Base-by-base conservation (phyloP, 73 alveolate genomes). In the Paraurostyla sp. region DNA sequence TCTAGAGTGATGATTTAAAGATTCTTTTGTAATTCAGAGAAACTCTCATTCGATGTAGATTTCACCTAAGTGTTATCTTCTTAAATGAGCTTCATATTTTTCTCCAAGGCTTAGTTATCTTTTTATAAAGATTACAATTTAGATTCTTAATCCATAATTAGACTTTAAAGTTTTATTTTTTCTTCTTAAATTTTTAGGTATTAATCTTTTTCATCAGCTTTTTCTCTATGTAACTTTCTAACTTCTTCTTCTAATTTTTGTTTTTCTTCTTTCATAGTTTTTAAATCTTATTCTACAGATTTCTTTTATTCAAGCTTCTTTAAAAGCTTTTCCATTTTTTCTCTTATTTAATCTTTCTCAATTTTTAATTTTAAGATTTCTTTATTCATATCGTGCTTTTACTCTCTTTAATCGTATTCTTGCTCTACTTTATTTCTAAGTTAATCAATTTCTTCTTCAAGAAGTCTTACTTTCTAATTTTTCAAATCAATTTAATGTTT, bases 281-380 rank as follows among this genome's bases (percentile, higher is more conserved):
- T 65, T 4, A 65, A 4, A 65, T 65, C 82, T 45, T 2, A 2
- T 29, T 73, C 86, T 0, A 73, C 25, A 0, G 30, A 23, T 49
- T 73, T 73, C 86, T 48, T 78, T 54, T 49, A 52, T 15, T 78
- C 89, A 13, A 51, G 22, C 43, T 78, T 78, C 80, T 78, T 78
- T 18, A 50, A 23, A 0, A 78, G 65, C 46, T 54, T 78, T 60
- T 78, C 78, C 27, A 78, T 29, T 36, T 78, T 54, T 38, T 78
- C 80, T 35, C 43, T 50, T 36, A 36, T 15, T 20, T 78, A 60
- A 32, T 78, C 89, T 38, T 54, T 78, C 46, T 78, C 89, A 2
- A 42, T 13, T 36, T 54, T 49, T 6, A 78, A 60, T 38, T 35
- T 49, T 3, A 78, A 36, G 6, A 52, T 49, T 42, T 78, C 89